These are phyloP conservation scores for Hypomontagnella monticulosa DNA, from an alignment of 495 filamentous ascomycete genomes.

Conservation along the genomic window DNA sequence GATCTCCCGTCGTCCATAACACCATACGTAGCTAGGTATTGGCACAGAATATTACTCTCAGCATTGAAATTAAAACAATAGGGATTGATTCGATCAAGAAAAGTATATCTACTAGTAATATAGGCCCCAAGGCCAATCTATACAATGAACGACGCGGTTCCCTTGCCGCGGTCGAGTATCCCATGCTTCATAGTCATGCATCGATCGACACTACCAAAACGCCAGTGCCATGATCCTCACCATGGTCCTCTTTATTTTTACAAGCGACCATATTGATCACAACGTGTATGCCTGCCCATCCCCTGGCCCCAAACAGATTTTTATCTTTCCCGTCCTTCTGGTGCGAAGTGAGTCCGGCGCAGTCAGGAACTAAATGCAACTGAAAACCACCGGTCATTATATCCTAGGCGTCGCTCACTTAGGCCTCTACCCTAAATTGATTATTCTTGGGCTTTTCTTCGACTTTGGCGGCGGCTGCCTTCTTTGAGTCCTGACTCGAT, in stretches of 20 bases:
- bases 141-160: slow-evolving; percentile 40
- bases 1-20: no score
- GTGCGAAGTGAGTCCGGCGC: slow-evolving; percentile 11
- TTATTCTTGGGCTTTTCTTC: slow-evolving; percentile 43
- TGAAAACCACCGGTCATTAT: slow-evolving; percentile 18
- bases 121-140: slow-evolving; percentile 33
- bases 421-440: slow-evolving; percentile 40
- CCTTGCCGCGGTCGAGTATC: slow-evolving; percentile 33
- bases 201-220: slow-evolving; percentile 44
- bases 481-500: slow-evolving; percentile 42
- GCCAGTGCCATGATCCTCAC: slow-evolving; percentile 46
- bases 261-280: slow-evolving; percentile 43
- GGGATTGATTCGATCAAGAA: slow-evolving; percentile 10
- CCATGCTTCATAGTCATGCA: slow-evolving; percentile 47
- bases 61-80: no score
- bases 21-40: no score
- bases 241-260: slow-evolving; percentile 44
- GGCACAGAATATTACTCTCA: no score
- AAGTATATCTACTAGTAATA: slow-evolving; percentile 31
- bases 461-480: slow-evolving; percentile 41
- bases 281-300: slow-evolving; percentile 12
- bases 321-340: slow-evolving; percentile 18
- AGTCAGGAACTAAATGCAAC: slow-evolving; percentile 7
- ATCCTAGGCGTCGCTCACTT: slow-evolving; percentile 29
- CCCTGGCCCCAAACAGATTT: slow-evolving; percentile 18